A percentile compares a stretch with the other conserved stretches of the same genome.
Conservation (phyloP, 768 basidiomycete genomes). For the Albatrellus ellisii region DNA sequence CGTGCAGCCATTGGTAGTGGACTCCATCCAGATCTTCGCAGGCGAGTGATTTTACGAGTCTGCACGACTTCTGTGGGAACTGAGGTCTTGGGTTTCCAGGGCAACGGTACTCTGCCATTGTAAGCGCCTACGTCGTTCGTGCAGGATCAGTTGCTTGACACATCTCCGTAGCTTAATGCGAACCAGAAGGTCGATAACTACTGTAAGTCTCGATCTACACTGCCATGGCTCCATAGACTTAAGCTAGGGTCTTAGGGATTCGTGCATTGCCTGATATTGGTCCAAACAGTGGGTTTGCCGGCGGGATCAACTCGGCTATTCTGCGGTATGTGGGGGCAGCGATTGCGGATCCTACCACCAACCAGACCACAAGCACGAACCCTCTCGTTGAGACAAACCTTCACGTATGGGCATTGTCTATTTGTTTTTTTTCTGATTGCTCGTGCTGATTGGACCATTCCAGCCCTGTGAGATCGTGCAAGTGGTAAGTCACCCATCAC, state of each 20-base stretch:
- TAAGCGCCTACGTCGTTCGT: constrained; percentile 5
- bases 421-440: not conserved
- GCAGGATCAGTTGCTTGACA: not conserved
- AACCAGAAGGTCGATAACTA: constrained; percentile 16
- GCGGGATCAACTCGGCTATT: constrained; percentile 3
- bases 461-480: not conserved
- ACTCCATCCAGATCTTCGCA: constrained; percentile 10
- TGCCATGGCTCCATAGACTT: not conserved
- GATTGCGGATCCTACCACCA: constrained; percentile 2
- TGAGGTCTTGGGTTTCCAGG: constrained; percentile 13
- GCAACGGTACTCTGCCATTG: constrained; percentile 39
- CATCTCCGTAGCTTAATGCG: constrained; percentile 4
- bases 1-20: constrained; percentile 7
- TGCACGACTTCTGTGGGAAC: not conserved
- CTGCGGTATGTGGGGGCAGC: constrained; percentile 12
- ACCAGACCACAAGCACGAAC: not conserved
- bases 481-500: not conserved
- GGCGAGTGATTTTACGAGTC: not conserved
- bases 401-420: not conserved
- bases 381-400: constrained; percentile 9
- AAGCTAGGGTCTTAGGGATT: constrained; percentile 3
- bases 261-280: constrained; percentile 5
- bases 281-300: not conserved
- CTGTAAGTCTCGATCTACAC: constrained; percentile 5
- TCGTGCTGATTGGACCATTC: not conserved